phyloP scores from a whole-genome alignment of 1,284 basidiomycete species.

The Pterulicium gracile region DNA sequence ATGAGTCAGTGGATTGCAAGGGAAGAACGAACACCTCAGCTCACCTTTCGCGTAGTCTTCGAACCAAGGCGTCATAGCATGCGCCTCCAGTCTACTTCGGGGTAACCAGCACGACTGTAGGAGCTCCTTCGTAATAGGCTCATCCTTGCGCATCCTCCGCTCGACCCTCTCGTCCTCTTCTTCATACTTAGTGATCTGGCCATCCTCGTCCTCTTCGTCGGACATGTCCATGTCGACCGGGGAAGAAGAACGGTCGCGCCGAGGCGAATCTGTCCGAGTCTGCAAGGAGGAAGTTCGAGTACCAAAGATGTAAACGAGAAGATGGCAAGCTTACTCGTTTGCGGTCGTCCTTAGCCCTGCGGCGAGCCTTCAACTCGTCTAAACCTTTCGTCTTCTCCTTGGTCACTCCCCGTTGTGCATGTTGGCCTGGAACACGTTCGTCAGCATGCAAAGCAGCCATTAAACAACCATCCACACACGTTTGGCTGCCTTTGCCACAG shows the following conservation, averaged over 20 bases:
- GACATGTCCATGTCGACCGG: constrained; percentile 76
- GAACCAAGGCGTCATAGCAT: constrained; percentile 66
- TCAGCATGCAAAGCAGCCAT: constrained; percentile 8
- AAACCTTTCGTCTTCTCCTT: constrained; percentile 77
- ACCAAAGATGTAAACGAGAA: constrained; percentile 4
- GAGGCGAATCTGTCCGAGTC: constrained; percentile 42
- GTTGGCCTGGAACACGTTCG: constrained; percentile 42
- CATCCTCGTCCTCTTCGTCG: constrained; percentile 61
- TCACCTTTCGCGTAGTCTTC: constrained; percentile 67
- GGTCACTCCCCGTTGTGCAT: constrained; percentile 67
- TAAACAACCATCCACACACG: constrained; percentile 29
- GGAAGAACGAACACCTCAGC: constrained; percentile 14
- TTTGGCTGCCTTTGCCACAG: constrained; percentile 63
- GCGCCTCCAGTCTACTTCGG: constrained; percentile 53
- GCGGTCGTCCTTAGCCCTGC: constrained; percentile 73
- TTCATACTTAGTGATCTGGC: constrained; percentile 58
- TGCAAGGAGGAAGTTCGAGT: constrained; percentile 15
- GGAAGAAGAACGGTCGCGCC: constrained; percentile 57
- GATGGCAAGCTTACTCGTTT: constrained; percentile 38
- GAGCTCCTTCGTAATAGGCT: constrained; percentile 41
- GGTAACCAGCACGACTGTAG: constrained; percentile 49
- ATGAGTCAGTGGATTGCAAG: constrained; percentile 4
- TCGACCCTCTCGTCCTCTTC: constrained; percentile 63
- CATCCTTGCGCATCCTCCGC: constrained; percentile 28
- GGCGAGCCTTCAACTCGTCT: constrained; percentile 73